Conservation (phyloP, 148 eudicot genomes). For the Rhododendron ferrugineum region DNA sequence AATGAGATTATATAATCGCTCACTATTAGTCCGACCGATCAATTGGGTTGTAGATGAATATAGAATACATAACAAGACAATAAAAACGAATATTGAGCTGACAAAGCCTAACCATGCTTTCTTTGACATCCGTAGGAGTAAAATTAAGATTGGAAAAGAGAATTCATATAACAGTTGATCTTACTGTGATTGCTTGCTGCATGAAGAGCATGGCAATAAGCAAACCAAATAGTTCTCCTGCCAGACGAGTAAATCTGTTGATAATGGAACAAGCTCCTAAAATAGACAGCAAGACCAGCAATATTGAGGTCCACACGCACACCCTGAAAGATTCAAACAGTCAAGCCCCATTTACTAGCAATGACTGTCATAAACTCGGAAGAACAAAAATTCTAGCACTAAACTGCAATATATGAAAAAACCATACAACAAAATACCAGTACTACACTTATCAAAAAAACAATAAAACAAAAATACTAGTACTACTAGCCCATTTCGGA, state of each 20-base stretch:
- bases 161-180: constrained; percentile 17
- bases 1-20: not conserved
- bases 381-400: not conserved
- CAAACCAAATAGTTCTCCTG: constrained; percentile 96
- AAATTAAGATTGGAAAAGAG: not conserved
- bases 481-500: not conserved
- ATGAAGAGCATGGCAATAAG: constrained; percentile 99
- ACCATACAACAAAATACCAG: not conserved
- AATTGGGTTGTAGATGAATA: not conserved
- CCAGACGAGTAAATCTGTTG: constrained; percentile 89
- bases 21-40: not conserved
- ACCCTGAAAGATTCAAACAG: constrained; percentile 55
- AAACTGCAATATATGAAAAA: not conserved
- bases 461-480: not conserved
- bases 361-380: constrained; percentile 3
- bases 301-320: constrained; percentile 90
- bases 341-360: not conserved
- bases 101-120: not conserved
- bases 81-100: not conserved
- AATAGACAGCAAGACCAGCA: constrained; percentile 79
- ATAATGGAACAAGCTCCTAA: constrained; percentile 97
- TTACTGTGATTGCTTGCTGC: constrained; percentile 97
- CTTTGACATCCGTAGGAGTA: not conserved
- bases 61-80: not conserved
- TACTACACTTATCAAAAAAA: not conserved